Base-by-base conservation (phyloP, 148 eudicot species). In the Rhododendron vialii region DNA sequence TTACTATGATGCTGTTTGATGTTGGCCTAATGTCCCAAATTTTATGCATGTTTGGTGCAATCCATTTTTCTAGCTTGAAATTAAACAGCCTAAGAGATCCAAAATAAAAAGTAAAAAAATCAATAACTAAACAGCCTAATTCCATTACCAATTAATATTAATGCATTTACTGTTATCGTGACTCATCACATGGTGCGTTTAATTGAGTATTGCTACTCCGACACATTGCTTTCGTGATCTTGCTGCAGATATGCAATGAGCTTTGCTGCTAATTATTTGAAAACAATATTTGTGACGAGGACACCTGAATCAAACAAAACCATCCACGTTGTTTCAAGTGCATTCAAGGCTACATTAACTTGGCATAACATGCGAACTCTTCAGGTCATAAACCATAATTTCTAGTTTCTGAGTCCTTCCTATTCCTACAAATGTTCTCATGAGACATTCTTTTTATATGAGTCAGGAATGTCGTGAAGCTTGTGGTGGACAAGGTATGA, bases 361-460 rank as follows among this genome's bases (percentile, higher is more conserved):
- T 97, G 99, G 99, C 98, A 97, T 89, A 93, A 95, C 91, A 94
- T 95, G 98, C 90, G 95, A 84, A 93, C 99, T 80, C 99, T 97
- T 89, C 99, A 94, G 99, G 99, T 96, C 69, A 89, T 59, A 69
- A 74, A n/a, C 83, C 82, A 65, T 24, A 69, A 9, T 87, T 75
- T 83, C 12, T 28, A 35, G 73, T 36, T 86, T 12, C 24, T 28
- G 65, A 80, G 8, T 76, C 65, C 26, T n/a, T 80, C 48, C 11
- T 88, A 47, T 83, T 81, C 45, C 80, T 71, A 41, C 51, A 33
- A 67, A 22, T 55, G 15, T 59, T 15, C 65, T 74, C 57, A 67
- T 15, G 73, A 51, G 81, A 55, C 41, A 33, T 61, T 59, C 8
- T 53, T 41, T 57, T 38, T 11, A 13, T 83, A 7, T 86, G 85